Percentiles rank a stretch among this genome's conserved stretches.
Conservation (phyloP, 1,284 basidiomycete genomes). For the Ustilago trichophora region DNA sequence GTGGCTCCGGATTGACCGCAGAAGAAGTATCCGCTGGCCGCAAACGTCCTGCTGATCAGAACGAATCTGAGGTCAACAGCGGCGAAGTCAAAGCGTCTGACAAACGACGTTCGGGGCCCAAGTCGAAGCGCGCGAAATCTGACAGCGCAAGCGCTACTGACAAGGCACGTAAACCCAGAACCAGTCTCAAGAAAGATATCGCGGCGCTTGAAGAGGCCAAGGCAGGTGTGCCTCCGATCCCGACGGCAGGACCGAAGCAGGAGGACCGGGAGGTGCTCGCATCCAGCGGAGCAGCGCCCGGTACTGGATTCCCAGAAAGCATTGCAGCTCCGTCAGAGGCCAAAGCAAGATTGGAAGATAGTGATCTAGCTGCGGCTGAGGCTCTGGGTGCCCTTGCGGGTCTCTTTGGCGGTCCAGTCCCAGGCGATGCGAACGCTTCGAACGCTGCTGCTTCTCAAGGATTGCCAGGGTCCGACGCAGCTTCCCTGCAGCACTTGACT, state of each 20-base stretch:
- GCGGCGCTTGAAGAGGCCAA: conserved; percentile 9
- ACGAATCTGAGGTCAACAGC: conserved; percentile 5
- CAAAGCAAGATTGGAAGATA: conserved; percentile 50
- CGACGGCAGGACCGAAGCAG: background rate
- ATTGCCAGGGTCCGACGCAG: background rate
- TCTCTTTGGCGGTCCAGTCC: conserved; percentile 21
- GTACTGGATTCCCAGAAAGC: background rate
- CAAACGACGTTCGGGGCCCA: conserved; percentile 26
- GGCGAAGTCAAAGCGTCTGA: conserved; percentile 10
- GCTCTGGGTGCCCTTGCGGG: conserved; percentile 66
- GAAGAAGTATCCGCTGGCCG: conserved; percentile 12
- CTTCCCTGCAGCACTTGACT: background rate
- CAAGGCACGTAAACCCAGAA: conserved; percentile 29
- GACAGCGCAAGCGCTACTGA: conserved; percentile 26
- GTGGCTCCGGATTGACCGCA: background rate
- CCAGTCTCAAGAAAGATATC: conserved; percentile 22
- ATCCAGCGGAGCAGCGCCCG: background rate
- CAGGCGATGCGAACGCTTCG: conserved; percentile 15
- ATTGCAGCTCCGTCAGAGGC: conserved; percentile 2
- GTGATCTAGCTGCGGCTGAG: conserved; percentile 67
- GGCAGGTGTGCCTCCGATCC: background rate
- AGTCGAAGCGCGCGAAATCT: conserved; percentile 46
- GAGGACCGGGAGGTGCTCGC: background rate
- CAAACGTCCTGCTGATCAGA: conserved; percentile 35
- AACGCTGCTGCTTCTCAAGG: background rate